A percentile compares a stretch with the other conserved stretches of the same genome.
Evolutionary conservation across 768 basidiomycete species (phyloP).

Genomic region (Boletus eberwhitei): DNA sequence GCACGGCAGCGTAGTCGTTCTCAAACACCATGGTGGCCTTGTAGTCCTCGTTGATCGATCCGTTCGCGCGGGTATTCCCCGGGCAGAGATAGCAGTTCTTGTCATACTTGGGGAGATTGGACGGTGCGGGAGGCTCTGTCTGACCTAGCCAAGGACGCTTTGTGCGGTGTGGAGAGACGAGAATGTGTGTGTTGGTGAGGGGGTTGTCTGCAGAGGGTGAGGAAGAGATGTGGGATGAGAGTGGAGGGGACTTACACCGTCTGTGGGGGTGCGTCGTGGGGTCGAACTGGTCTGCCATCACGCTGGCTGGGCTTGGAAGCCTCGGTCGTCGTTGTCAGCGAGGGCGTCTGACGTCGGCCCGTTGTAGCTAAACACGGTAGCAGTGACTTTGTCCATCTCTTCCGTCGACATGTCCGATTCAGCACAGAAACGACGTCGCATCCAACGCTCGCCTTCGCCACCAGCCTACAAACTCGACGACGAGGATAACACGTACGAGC

Average conservation of each 20-base stretch:
- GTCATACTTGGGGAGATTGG: conserved; percentile 60
- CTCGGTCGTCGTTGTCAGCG: not conserved
- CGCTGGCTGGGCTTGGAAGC: not conserved
- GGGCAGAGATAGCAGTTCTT: conserved; percentile 84
- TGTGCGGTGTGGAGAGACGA: conserved; percentile 87
- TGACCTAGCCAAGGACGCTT: conserved; percentile 93
- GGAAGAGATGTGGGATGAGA: not conserved
- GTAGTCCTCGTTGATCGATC: conserved; percentile 64
- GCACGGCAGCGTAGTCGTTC: conserved; percentile 82
- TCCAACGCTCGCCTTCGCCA: conserved; percentile 55
- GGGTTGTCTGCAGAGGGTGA: conserved; percentile 62
- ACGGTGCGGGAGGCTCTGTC: conserved; percentile 59
- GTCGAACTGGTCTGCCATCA: conserved; percentile 44
- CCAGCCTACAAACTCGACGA: conserved; percentile 61
- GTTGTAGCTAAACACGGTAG: not conserved
- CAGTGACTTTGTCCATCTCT: not conserved
- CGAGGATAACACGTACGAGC: conserved; percentile 64
- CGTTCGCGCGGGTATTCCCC: conserved; percentile 74
- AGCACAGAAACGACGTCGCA: conserved; percentile 48
- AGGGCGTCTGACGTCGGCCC: not conserved
- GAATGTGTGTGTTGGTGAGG: conserved; percentile 68
- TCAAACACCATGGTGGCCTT: conserved; percentile 65
- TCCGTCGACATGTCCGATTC: conserved; percentile 25
- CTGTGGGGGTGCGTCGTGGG: conserved; percentile 65
- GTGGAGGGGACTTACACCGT: conserved; percentile 46